Evolutionary conservation across 1,284 basidiomycete genomes (phyloP).

Genomic region (Cerrena zonata): DNA sequence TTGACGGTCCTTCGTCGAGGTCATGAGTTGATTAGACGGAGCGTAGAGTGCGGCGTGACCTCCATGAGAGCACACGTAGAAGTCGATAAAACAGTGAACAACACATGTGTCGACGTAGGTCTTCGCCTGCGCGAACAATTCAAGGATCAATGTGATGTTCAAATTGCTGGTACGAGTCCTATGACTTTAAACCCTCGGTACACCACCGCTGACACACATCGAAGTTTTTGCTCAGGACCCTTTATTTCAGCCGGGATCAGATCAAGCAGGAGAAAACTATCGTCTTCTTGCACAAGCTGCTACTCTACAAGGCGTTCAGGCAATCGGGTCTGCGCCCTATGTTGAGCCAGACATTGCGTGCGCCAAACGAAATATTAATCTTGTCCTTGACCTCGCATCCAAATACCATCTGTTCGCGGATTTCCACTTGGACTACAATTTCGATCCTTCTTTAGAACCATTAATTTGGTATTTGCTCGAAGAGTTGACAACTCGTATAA

Average conservation of each 20-base stretch:
- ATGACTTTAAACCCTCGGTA: background rate
- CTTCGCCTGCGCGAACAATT: conserved; percentile 43
- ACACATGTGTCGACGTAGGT: conserved; percentile 46
- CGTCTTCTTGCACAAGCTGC: conserved; percentile 38
- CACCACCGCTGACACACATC: conserved; percentile 9
- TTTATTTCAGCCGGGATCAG: conserved; percentile 36
- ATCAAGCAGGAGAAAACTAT: conserved; percentile 39
- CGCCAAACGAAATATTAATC: conserved; percentile 48
- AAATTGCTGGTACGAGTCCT: conserved; percentile 42
- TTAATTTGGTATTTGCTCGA: conserved; percentile 51
- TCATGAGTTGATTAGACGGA: conserved; percentile 46
- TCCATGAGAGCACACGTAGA: conserved; percentile 64
- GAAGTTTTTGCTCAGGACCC: conserved; percentile 64
- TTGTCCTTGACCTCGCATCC: conserved; percentile 44
- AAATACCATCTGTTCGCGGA: conserved; percentile 41
- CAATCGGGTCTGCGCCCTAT: conserved; percentile 59
- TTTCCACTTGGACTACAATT: conserved; percentile 65
- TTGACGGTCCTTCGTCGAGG: conserved; percentile 49
- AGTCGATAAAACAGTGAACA: conserved; percentile 48
- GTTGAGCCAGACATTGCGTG: conserved; percentile 46
- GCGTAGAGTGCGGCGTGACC: conserved; percentile 55
- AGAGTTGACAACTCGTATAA: conserved; percentile 26
- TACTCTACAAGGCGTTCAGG: conserved; percentile 35
- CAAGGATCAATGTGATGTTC: conserved; percentile 43
- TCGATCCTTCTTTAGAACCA: conserved; percentile 44